Percentiles rank a stretch among this genome's conserved stretches.
Evolutionary conservation across 2,329 filamentous ascomycete species (phyloP).

Genomic region (Calonectria fujianensis): DNA sequence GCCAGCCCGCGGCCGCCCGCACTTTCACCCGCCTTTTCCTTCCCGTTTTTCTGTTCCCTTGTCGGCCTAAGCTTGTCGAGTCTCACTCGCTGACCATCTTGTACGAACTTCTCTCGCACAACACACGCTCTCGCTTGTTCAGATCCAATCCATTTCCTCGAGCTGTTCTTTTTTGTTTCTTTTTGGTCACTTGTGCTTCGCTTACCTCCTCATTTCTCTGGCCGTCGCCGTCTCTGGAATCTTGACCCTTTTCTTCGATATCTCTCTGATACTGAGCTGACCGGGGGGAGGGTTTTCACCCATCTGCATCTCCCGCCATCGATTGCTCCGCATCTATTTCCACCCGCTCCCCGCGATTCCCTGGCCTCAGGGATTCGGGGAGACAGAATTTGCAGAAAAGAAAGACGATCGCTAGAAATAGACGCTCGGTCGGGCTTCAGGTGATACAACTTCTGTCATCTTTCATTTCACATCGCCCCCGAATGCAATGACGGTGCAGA

Average conservation of each 20-base stretch:
- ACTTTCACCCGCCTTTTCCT: not conserved
- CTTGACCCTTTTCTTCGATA: not conserved
- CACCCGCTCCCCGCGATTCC: constrained; percentile 10
- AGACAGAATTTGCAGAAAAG: not conserved
- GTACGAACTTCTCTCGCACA: constrained; percentile 21
- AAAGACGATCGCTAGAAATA: not conserved
- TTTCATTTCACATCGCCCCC: not conserved
- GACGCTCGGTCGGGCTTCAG: not conserved
- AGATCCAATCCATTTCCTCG: constrained; percentile 27
- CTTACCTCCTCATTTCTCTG: not conserved
- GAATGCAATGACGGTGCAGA: constrained; percentile 38
- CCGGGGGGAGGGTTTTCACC: not conserved
- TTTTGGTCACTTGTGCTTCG: not conserved
- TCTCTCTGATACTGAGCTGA: not conserved
- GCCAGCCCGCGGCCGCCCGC: constrained; percentile 11
- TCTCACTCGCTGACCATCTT: constrained; percentile 15
- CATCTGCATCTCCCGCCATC: not conserved
- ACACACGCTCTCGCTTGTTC: constrained; percentile 32
- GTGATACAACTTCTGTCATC: constrained; percentile 25
- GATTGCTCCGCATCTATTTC: not conserved
- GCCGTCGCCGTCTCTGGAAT: not conserved
- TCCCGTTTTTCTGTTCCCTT: constrained; percentile 1
- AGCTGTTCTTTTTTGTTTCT: not conserved
- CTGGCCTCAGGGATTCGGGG: constrained; percentile 12
- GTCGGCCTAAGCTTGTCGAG: not conserved